phyloP scores from a whole-genome alignment of 108 stramenopile species.

The Fistulifera pelliculosa region DNA sequence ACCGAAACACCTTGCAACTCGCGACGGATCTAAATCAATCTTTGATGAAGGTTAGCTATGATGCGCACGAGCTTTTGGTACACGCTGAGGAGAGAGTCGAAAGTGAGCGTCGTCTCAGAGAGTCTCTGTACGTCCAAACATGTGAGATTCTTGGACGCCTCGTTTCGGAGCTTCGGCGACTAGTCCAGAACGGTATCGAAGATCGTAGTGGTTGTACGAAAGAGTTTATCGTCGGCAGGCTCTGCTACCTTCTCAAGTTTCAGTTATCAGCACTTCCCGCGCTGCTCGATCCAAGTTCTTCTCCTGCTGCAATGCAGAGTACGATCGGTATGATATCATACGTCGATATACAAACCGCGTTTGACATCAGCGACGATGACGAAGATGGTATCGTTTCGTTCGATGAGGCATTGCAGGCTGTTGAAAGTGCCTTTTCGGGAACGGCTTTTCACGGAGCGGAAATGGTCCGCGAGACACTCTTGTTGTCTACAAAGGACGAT shows the following conservation, averaged over 20 bases:
- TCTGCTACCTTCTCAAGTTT: conserved; percentile 80
- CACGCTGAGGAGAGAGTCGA: conserved; percentile 87
- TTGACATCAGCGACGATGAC: conserved; percentile 82
- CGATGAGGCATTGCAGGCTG: conserved; percentile 83
- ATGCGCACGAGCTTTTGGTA: conserved; percentile 81
- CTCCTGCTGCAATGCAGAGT: conserved; percentile 52
- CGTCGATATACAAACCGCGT: conserved; percentile 66
- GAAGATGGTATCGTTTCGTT: conserved; percentile 82
- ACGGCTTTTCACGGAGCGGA: conserved; percentile 81
- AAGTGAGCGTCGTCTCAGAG: conserved; percentile 65
- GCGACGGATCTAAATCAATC: conserved; percentile 66
- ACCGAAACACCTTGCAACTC: conserved; percentile 74
- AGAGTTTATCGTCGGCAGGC: conserved; percentile 72
- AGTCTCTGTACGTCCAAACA: conserved; percentile 84
- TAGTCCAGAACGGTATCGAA: conserved; percentile 18
- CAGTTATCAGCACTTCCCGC: conserved; percentile 65
- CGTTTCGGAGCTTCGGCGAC: conserved; percentile 71
- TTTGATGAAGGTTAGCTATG: conserved; percentile 68
- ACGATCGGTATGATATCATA: conserved; percentile 72
- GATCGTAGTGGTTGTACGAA: conserved; percentile 37
- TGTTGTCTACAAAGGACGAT: conserved; percentile 28
- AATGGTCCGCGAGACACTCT: conserved; percentile 78
- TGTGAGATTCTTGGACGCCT: conserved; percentile 86
- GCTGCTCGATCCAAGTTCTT: conserved; percentile 64
- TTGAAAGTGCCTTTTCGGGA: conserved; percentile 83